These are phyloP conservation scores for Sporisorium scitamineum DNA, from an alignment of 1,284 basidiomycete species.

Conservation along the genomic window DNA sequence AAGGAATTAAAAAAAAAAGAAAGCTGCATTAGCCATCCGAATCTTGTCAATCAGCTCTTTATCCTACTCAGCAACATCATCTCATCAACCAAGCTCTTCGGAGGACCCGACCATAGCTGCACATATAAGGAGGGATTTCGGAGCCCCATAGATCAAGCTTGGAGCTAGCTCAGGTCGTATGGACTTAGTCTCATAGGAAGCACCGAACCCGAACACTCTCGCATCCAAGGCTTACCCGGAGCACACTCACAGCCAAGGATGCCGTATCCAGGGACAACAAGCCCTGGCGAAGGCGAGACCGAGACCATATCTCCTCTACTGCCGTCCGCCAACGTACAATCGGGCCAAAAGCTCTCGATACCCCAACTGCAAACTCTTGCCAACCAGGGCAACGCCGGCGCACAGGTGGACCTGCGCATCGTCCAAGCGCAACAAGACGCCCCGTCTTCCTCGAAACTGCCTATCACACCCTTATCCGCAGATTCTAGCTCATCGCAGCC, in stretches of 20 bases:
- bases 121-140: background rate
- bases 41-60: slow-evolving; percentile 11
- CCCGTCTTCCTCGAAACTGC: slow-evolving; percentile 24
- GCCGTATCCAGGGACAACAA: slow-evolving; percentile 50
- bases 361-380: slow-evolving; percentile 27
- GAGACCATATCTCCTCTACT: slow-evolving; percentile 41
- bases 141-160: background rate
- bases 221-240: background rate
- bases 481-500: background rate
- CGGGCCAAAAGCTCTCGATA: slow-evolving; percentile 12
- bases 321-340: slow-evolving; percentile 30
- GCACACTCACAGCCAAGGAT: slow-evolving; percentile 22
- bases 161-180: background rate
- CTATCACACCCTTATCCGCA: background rate
- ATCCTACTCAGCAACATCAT: background rate
- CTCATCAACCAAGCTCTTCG: background rate
- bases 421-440: slow-evolving; percentile 23
- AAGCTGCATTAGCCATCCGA: background rate
- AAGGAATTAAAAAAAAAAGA: background rate
- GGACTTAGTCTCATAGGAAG: background rate
- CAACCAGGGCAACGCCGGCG: slow-evolving; percentile 33
- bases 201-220: background rate
- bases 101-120: background rate
- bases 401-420: slow-evolving; percentile 38
- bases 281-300: slow-evolving; percentile 53